Base-by-base conservation (phyloP, 257 asterid species). In the Marsdenia floribunda region DNA sequence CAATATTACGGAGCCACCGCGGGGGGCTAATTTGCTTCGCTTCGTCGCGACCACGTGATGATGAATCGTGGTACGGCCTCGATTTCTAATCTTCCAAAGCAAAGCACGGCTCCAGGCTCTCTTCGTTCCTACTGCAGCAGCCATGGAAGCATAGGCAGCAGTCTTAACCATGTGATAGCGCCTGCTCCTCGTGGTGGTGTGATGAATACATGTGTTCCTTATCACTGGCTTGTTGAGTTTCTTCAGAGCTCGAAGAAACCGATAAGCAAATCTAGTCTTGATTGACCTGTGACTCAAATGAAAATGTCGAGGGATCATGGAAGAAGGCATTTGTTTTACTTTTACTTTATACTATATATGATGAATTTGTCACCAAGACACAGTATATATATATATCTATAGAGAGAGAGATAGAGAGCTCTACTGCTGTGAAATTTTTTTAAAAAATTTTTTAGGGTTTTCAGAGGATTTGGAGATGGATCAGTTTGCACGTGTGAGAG, bases 41-140 rank as follows among this genome's bases (percentile, higher is more conserved):
- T 67, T 81, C 24, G 2, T 21, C 33, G 33, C 33, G 61, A 33
- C n/a, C 60, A 42, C 47, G 3, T 29, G 46, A 40, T 6, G 46
- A 40, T 5, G 46, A 42, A 42, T 6, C 47, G 19, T 15, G 11
- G 57, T 38, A n/a, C 70, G 79, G 63, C 61, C 61, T 18, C 86
- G 81, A 52, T 76, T 81, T 8, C 81, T 72, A 58, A 87, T 80
- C 83, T 78, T 87, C 73, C 74, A 61, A 0, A 90, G 88, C 12
- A 92, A 9, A 72, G 93, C 94, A 22, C 91, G 92, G 58, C 96
- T 89, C 97, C 96, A 92, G 0, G 85, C 86, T 71, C 81, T 79
- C 58, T 78, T 82, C 0, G 88, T 80, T 38, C 98, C 97, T 22
- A 86, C 91, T 0, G 85, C 87, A 0, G 88, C 80, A 1, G 98